Percentiles rank a stretch among this genome's conserved stretches.
These are phyloP conservation scores for Ustanciosporium gigantosporum DNA, from an alignment of 1,284 basidiomycete genomes.

Conservation along the genomic window DNA sequence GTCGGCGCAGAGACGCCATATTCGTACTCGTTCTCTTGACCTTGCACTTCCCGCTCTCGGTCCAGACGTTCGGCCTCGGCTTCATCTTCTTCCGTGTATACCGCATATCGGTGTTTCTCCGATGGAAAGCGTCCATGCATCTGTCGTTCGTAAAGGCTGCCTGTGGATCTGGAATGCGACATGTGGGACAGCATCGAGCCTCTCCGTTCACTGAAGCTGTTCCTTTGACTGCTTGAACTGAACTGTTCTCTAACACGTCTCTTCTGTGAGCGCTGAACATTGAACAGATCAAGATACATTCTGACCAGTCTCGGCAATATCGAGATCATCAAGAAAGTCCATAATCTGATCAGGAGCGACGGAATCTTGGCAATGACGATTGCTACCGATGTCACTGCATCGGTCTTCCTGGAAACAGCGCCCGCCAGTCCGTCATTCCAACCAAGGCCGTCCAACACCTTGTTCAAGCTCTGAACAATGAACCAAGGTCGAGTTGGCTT, in stretches of 20 bases:
- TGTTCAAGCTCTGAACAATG: slow-evolving; percentile 37
- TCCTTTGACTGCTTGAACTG: too few relatives aligned
- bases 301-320: slow-evolving; percentile 20
- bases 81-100: background rate
- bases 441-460: slow-evolving; percentile 16
- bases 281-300: slow-evolving; percentile 32
- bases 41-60: background rate
- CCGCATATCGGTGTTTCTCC: background rate
- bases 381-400: background rate
- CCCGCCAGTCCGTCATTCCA: slow-evolving; percentile 4
- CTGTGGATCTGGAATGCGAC: slow-evolving; percentile 12
- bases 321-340: slow-evolving; percentile 16
- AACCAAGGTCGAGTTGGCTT: slow-evolving; percentile 36
- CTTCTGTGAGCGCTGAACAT: slow-evolving; percentile 20
- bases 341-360: slow-evolving; percentile 7
- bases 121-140: slow-evolving; percentile 42
- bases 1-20: slow-evolving; percentile 2
- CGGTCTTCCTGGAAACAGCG: background rate
- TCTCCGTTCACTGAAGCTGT: background rate
- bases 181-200: background rate
- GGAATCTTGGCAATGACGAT: slow-evolving; percentile 9
- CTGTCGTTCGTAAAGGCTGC: slow-evolving; percentile 23
- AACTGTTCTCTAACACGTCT: slow-evolving; percentile 4
- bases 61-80: background rate
- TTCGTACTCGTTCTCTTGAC: background rate